A percentile compares a stretch with the other conserved stretches of the same genome.
phyloP scores from a whole-genome alignment of 495 filamentous ascomycete genomes.

The Talaromyces stipitatus region DNA sequence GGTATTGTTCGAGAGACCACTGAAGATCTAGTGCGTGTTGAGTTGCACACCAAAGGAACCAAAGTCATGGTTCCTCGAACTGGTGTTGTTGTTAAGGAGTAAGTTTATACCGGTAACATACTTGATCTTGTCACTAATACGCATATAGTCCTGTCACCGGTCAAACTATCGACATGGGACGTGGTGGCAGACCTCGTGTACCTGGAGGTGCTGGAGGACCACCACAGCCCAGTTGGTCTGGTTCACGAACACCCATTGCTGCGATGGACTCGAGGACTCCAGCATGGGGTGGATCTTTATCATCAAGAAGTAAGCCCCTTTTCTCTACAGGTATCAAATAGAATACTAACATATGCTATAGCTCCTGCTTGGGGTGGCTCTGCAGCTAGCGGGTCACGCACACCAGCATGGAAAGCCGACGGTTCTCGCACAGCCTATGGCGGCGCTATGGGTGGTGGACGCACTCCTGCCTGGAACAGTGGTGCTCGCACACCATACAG shows the following conservation, averaged over 20 bases:
- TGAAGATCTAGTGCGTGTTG: conserved; percentile 75
- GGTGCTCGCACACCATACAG: conserved; percentile 69
- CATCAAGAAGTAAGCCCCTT: conserved; percentile 47
- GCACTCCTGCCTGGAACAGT: conserved; percentile 50
- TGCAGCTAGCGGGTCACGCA: conserved; percentile 51
- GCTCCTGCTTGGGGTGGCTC: conserved; percentile 54
- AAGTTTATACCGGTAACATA: conserved; percentile 15
- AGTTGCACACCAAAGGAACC: conserved; percentile 88
- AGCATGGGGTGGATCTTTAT: conserved; percentile 50
- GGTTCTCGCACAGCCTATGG: conserved; percentile 67
- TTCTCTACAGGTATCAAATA: neutral
- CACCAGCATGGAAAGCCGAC: conserved; percentile 69
- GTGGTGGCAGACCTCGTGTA: conserved; percentile 50
- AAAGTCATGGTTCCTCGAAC: conserved; percentile 73
- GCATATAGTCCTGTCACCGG: conserved; percentile 54
- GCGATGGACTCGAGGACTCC: conserved; percentile 58
- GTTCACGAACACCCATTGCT: conserved; percentile 63
- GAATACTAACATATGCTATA: conserved; percentile 14
- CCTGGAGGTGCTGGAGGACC: conserved; percentile 34
- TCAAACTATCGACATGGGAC: conserved; percentile 58
- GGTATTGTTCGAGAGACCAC: conserved; percentile 93
- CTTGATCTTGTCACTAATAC: conserved; percentile 15
- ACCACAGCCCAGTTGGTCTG: conserved; percentile 37
- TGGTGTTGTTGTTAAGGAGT: conserved; percentile 74
- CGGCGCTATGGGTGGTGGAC: conserved; percentile 29